Evolutionary conservation across 2,329 filamentous ascomycete species (phyloP).

Genomic region (Pseudonectria buxi): DNA sequence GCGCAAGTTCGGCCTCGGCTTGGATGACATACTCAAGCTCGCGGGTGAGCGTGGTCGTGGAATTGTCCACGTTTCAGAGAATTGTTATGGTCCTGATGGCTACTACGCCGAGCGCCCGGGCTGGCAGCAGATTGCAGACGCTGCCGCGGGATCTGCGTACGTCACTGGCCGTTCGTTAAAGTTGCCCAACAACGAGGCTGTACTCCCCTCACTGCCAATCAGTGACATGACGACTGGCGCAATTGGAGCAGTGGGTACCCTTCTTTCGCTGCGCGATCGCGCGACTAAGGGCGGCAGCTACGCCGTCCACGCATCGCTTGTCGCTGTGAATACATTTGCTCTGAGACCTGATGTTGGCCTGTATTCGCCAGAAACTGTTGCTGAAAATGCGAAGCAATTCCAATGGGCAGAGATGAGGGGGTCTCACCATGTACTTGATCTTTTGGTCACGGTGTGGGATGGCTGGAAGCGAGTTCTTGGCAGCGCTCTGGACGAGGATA

Average conservation of each 20-base stretch:
- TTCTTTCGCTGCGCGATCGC: slow-evolving; percentile 27
- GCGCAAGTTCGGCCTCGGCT: slow-evolving; percentile 33
- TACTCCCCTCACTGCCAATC: slow-evolving; percentile 19
- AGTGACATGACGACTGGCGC: slow-evolving; percentile 30
- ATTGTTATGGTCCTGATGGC: slow-evolving; percentile 54
- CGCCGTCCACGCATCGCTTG: slow-evolving; percentile 23
- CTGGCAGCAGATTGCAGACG: slow-evolving; percentile 62
- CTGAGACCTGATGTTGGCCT: slow-evolving; percentile 25
- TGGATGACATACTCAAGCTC: slow-evolving; percentile 37
- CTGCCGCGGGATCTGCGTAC: slow-evolving; percentile 26
- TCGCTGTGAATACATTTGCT: slow-evolving; percentile 20
- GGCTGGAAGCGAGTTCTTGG: too few relatives aligned
- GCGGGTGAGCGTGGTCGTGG: too few relatives aligned
- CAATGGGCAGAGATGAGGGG: too few relatives aligned
- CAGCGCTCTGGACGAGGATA: too few relatives aligned
- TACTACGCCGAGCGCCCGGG: slow-evolving; percentile 55
- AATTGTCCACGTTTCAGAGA: slow-evolving; percentile 58
- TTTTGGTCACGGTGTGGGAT: too few relatives aligned
- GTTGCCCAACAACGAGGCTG: slow-evolving; percentile 6
- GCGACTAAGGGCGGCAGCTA: slow-evolving; percentile 26
- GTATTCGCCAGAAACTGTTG: slow-evolving; percentile 17
- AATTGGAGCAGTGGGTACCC: slow-evolving; percentile 24
- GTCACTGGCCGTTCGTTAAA: slow-evolving; percentile 20
- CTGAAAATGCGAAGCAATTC: too few relatives aligned
- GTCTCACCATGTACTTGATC: too few relatives aligned